Evolutionary conservation across 345 rosid species (phyloP), one percentile per base, ranked within the genome.

Genomic region (Carallia brachiata): DNA sequence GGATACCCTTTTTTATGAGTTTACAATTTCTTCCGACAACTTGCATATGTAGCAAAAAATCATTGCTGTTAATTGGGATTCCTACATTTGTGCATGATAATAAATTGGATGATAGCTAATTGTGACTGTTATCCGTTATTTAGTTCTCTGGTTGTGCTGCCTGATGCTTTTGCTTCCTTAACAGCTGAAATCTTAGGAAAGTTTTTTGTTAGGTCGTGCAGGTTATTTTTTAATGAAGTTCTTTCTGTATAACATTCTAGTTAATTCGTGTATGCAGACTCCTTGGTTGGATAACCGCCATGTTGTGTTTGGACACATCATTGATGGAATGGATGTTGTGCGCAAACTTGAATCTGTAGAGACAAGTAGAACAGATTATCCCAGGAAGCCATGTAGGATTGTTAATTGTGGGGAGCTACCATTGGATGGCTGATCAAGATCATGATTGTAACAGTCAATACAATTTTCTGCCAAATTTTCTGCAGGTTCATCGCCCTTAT

Each of bases 271-370:
- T 69, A 55, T 68, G 65, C 72, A 86, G 93, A 86, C 93, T 65
- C 83, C 93, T 7, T 94, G 98, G 98, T 79, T 91, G 84, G 97
- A 94, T 80, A 80, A 86, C 70, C 89, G 93, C 55, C 97, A 94
- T 65, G 98, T 94, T 64, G 98, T 94, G 67, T 94, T 87, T 36
- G 96, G 97, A 68, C 80, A 88, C 58, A 89, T 94, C n/a, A 36
- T 87, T 55, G 93, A 90, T 34, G 97, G 97, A 73, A 84, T 86
- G 81, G 89, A 91, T 74, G 81, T 89, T 32, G 91, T 91, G 52
- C 77, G 77, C 55, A 81, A 80, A 55, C 92, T 94, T 36, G 98
- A 94, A 74, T 80, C 91, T 52, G 85, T 76, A 56, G 91, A 87
- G 83, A 91, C 97, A 40, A 87, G 90, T 65, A 87, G 97, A 31